Conservation (phyloP, 2,329 filamentous ascomycete genomes). For the Fusarium solani-melongenae region DNA sequence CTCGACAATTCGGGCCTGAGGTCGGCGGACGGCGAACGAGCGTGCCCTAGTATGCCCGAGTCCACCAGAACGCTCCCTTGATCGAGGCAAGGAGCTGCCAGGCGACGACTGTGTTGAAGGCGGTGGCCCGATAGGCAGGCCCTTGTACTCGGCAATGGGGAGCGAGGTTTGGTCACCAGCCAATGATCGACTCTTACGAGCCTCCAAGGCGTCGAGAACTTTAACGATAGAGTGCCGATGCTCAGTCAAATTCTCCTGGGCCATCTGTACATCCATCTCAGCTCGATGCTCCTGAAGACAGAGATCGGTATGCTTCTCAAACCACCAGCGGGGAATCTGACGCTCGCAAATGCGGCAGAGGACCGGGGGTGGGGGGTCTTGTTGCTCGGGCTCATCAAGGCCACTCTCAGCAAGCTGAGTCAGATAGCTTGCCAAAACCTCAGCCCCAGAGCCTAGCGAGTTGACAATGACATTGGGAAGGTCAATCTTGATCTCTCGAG, state of each 20-base stretch:
- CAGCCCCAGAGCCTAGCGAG: constrained; percentile 91
- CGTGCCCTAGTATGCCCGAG: constrained; percentile 83
- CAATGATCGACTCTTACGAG: constrained; percentile 74
- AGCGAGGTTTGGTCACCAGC: constrained; percentile 63
- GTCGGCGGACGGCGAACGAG: constrained; percentile 91
- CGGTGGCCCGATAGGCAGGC: constrained; percentile 82
- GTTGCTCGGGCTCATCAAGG: constrained; percentile 77
- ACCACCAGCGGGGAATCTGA: constrained; percentile 99
- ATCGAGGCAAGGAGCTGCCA: constrained; percentile 76
- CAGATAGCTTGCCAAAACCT: constrained; percentile 93
- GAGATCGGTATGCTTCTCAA: constrained; percentile 97
- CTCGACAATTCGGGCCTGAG: constrained; percentile 93
- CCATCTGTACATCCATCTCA: constrained; percentile 97
- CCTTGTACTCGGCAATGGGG: constrained; percentile 85
- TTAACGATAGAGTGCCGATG: constrained; percentile 95
- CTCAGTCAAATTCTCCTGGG: constrained; percentile 90
- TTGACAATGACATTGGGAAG: constrained; percentile 90
- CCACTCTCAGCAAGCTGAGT: constrained; percentile 88
- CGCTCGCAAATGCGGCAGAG: constrained; percentile 97
- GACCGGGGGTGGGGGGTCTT: constrained; percentile 87
- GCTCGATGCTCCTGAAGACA: constrained; percentile 96
- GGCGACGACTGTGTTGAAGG: constrained; percentile 78
- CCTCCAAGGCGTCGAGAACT: constrained; percentile 91
- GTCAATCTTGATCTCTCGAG: constrained; percentile 95
- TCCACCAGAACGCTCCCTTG: constrained; percentile 78